Evolutionary conservation across 2,329 filamentous ascomycete species (phyloP).

Genomic region (Trichoderma sp.): DNA sequence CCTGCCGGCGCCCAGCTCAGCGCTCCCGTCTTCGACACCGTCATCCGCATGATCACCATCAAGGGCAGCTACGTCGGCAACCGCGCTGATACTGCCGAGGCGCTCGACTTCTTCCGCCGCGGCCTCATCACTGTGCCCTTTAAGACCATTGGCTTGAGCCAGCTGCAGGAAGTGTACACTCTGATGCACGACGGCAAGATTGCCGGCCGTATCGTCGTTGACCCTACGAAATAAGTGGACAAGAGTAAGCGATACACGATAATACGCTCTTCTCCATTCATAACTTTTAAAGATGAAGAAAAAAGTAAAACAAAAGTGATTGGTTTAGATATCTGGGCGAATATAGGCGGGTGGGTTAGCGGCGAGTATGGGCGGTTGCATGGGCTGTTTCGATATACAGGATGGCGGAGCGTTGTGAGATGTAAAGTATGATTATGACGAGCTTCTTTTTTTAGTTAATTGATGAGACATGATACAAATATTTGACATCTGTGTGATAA

Average conservation of each 20-base stretch:
- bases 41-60: constrained; percentile 87
- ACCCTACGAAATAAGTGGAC: constrained; percentile 58
- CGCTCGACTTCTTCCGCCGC: constrained; percentile 81
- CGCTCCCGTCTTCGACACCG: constrained; percentile 85
- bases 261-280: not conserved
- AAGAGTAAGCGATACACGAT: not conserved
- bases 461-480: not conserved
- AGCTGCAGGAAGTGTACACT: constrained; percentile 78
- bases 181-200: constrained; percentile 69
- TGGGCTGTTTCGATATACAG: not conserved
- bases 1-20: constrained; percentile 75
- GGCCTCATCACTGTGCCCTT: constrained; percentile 84
- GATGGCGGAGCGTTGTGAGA: not conserved
- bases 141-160: constrained; percentile 78
- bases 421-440: not conserved
- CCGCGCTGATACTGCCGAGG: constrained; percentile 81
- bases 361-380: not conserved
- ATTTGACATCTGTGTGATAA: not conserved
- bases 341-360: not conserved
- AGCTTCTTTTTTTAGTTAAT: not conserved
- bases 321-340: not conserved
- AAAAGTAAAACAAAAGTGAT: not conserved
- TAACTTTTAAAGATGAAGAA: not conserved
- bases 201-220: constrained; percentile 76
- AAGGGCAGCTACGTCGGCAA: constrained; percentile 94